Percentiles rank a stretch among this genome's conserved stretches.
phyloP scores from a whole-genome alignment of 176 grass and related monocot species.

The Chrysopogon serrulatus region DNA sequence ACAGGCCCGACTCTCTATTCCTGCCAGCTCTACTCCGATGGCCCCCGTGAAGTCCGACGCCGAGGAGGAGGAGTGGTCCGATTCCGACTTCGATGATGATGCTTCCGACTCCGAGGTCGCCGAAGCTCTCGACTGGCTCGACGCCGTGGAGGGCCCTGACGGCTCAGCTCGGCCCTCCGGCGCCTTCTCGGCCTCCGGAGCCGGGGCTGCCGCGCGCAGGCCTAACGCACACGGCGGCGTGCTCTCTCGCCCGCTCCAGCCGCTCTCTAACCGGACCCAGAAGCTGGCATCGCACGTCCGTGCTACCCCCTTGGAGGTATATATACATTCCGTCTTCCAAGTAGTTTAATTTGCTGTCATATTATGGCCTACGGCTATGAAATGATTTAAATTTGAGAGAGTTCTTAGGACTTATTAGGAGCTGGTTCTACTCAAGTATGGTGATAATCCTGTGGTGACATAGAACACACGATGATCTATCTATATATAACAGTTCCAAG shows the following conservation, averaged over 20 bases:
- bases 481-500: neutral
- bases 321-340: neutral
- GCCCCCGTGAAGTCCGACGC: neutral
- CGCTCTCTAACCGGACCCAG: slow-evolving; percentile 77
- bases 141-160: slow-evolving; percentile 44
- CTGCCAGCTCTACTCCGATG: neutral
- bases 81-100: slow-evolving; percentile 39
- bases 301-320: slow-evolving; percentile 77
- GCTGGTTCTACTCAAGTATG: neutral
- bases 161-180: slow-evolving; percentile 4
- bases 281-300: slow-evolving; percentile 63
- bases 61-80: slow-evolving; percentile 22
- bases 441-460: neutral
- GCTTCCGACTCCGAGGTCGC: slow-evolving; percentile 58
- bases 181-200: slow-evolving; percentile 34
- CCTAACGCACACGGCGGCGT: slow-evolving; percentile 87
- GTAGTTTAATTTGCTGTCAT: neutral
- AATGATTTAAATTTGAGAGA: neutral
- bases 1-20: neutral
- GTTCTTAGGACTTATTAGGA: neutral
- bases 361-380: neutral
- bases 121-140: slow-evolving; percentile 71
- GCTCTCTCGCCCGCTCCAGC: slow-evolving; percentile 69
- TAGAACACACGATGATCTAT: neutral
- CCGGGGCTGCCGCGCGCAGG: slow-evolving; percentile 15